phyloP scores from a whole-genome alignment of 2,329 filamentous ascomycete species.

The Colletotrichum sp. region DNA sequence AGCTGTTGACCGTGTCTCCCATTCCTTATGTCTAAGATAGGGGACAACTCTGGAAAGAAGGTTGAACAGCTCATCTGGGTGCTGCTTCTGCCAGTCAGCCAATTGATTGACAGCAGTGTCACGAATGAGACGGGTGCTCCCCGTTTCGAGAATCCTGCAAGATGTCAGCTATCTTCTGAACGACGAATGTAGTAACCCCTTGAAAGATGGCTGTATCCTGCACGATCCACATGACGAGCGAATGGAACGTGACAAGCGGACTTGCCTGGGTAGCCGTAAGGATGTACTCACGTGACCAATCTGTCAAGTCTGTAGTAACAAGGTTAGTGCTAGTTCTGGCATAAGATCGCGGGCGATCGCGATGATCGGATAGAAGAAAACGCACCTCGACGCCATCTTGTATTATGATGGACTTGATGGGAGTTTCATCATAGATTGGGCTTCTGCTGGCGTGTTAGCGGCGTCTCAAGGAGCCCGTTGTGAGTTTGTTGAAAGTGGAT shows the following conservation, averaged over 20 bases:
- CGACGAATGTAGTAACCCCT: background rate
- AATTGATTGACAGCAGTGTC: constrained; percentile 97
- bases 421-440: constrained; percentile 22
- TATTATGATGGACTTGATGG: constrained; percentile 31
- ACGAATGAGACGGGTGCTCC: constrained; percentile 93
- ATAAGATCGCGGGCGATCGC: background rate
- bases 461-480: background rate
- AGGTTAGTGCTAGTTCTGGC: constrained; percentile 29
- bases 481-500: background rate
- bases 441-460: constrained; percentile 2
- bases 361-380: background rate
- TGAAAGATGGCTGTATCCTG: background rate
- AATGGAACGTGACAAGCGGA: background rate
- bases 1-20: constrained; percentile 93
- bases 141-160: constrained; percentile 88
- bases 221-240: background rate
- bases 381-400: constrained; percentile 64
- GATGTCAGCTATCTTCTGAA: constrained; percentile 7
- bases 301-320: constrained; percentile 71
- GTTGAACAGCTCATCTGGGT: constrained; percentile 97
- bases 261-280: background rate
- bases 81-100: constrained; percentile 96
- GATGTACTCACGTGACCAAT: constrained; percentile 78
- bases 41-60: constrained; percentile 92
- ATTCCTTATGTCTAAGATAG: constrained; percentile 92